Evolutionary conservation across 208 protist species (phyloP), one percentile per base, ranked within the genome.

Genomic region (Crithidia expoeki): DNA sequence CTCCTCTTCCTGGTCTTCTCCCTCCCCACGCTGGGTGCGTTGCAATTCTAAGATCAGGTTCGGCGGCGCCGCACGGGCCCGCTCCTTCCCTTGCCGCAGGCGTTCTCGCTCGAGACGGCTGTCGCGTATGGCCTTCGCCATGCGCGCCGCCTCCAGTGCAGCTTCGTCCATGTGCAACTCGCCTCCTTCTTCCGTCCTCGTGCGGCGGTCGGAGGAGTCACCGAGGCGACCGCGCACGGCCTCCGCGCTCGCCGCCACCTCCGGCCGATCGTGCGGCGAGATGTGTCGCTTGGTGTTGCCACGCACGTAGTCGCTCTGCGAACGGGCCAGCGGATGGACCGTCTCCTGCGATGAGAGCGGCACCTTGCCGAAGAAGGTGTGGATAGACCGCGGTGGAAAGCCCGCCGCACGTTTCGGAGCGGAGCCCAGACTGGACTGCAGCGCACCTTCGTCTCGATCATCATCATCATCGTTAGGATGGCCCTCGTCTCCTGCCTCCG

Each of bases 1-100:
- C 33, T 70, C 72, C 12, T 72, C 63, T 12, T 71, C 72, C 2
- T 70, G 55, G 5, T 71, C 56, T 40, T 38, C 63, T 30, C 32
- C 44, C n/a, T n/a, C n/a, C n/a, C n/a, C n/a, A n/a, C n/a, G n/a
- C n/a, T n/a, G n/a, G 44, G 44, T 23, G 10, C 40, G 10, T 59
- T 52, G 7, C 21, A 16, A 21, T 28, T 50, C 46, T 47, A 42
- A 40, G 25, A 49, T 49, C 49, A 42, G 25, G 33, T 32, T 42
- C 46, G 28, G 59, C 49, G 58, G 25, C 46, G 4, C 32, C 38
- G 58, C 44, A 23, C 17, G 30, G 59, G 52, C 32, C 19, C 59
- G 44, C 63, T 49, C 38, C 23, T 19, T 0, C 32, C 36, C 38
- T 9, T 19, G 1, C 32, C 64, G 47, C 38, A 40, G 34, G 7